Conservation (phyloP, 495 filamentous ascomycete genomes). For the Sporormia fimetaria region DNA sequence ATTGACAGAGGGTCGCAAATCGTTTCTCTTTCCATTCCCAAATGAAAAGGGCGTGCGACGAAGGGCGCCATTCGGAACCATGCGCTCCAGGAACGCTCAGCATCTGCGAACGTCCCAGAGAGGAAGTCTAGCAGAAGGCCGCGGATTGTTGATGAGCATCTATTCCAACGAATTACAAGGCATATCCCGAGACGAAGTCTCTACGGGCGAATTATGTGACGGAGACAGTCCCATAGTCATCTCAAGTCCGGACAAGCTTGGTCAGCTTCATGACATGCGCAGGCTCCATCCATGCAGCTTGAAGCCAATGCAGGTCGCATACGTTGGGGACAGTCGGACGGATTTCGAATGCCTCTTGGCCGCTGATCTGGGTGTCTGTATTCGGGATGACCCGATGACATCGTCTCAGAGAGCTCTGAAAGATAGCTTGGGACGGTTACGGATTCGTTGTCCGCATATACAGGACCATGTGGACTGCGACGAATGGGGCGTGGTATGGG, state of each 20-base stretch:
- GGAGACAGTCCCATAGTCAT: conserved; percentile 10
- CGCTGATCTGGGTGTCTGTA: conserved; percentile 31
- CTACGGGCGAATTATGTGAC: conserved; percentile 16
- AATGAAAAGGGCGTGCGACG: too few relatives aligned
- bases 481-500: conserved; percentile 15
- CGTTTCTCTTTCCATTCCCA: not conserved
- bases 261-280: conserved; percentile 3
- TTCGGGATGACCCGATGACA: conserved; percentile 24
- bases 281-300: not conserved
- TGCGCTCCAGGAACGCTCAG: too few relatives aligned
- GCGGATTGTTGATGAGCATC: conserved; percentile 13
- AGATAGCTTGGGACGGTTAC: conserved; percentile 23
- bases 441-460: conserved; percentile 16
- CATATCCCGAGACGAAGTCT: conserved; percentile 9
- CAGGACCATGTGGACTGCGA: not conserved
- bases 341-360: conserved; percentile 30
- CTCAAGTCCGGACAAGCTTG: conserved; percentile 28
- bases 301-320: conserved; percentile 13
- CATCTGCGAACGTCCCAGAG: too few relatives aligned
- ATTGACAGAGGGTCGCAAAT: not conserved
- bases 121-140: too few relatives aligned
- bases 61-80: too few relatives aligned
- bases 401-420: conserved; percentile 17
- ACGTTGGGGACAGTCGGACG: conserved; percentile 31
- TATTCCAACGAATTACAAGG: conserved; percentile 29